Evolutionary conservation across 163 green algal species (phyloP), one percentile per base, ranked within the genome.

Genomic region (Smithsoniella earleae): DNA sequence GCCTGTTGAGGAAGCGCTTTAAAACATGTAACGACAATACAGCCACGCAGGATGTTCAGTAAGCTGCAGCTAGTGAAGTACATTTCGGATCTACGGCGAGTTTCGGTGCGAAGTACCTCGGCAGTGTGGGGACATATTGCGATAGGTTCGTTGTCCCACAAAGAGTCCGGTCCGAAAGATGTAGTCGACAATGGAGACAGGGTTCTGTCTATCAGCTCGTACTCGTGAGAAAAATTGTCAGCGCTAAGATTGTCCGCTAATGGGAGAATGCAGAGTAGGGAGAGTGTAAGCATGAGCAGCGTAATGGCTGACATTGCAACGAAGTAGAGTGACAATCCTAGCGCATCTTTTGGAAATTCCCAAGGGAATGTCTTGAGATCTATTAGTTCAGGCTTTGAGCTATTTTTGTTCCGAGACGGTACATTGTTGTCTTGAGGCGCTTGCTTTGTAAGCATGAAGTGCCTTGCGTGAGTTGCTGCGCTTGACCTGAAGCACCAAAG

Each of bases 381-480:
- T 5, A 69, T 30, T 31, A 69, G 58, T 6, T 30, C 30, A 43
- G 58, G 58, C n/a, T 34, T 34, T 36, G 58, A 36, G 49, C 16
- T 25, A 13, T 10, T 25, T 27, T 13, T 6, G 8, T 27, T 27
- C 13, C 25, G 33, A 18, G 49, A 27, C 49, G 1, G 25, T 18
- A n/a, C n/a, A n/a, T n/a, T n/a, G n/a, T 33, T 30, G 5, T 37
- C n/a, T n/a, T 16, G 58, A 69, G 58, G 16, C 18, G 25, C 16
- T 69, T 33, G 58, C 16, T 69, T 34, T 45, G 58, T 69, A 34
- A 69, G 58, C 58, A 69, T 69, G 58, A 69, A 69, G 58, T 69
- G 58, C 25, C 58, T 30, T 4, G 58, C 58, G 6, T 31, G 58
- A 13, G 34, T 34, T 10, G 49, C 49, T 13, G 49, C 49, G 25